Evolutionary conservation across 805 yeast species (phyloP).

Genomic region (Saccharomycopsis schoenii): DNA sequence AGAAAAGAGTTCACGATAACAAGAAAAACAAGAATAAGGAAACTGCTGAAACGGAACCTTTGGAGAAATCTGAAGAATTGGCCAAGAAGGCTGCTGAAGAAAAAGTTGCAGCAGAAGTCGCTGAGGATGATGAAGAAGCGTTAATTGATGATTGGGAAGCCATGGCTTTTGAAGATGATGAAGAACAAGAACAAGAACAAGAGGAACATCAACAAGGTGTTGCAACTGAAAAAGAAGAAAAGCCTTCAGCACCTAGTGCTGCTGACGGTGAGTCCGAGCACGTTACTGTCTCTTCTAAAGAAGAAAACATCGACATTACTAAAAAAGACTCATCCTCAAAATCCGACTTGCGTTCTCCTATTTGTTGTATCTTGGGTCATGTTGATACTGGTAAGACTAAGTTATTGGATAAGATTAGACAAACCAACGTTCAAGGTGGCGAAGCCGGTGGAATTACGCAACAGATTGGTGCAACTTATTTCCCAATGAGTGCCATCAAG

Average conservation of each 20-base stretch:
- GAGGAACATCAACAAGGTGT: no score
- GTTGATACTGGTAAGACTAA: constrained; percentile 99
- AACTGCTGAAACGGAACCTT: constrained; percentile 24
- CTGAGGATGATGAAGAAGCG: constrained; percentile 35
- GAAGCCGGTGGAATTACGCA: constrained; percentile 99
- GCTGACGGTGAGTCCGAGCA: constrained; percentile 26
- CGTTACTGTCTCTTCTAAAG: constrained; percentile 18
- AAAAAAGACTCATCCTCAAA: constrained; percentile 23
- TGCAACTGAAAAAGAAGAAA: constrained; percentile 21
- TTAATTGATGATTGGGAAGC: constrained; percentile 84
- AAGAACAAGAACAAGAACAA: constrained; percentile 18
- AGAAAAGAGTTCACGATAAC: constrained; percentile 61
- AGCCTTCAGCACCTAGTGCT: constrained; percentile 26
- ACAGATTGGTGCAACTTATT: constrained; percentile 99
- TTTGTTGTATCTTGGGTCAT: constrained; percentile 98
- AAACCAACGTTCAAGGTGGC: constrained; percentile 98
- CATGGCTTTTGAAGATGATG: constrained; percentile 46
- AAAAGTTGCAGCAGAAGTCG: constrained; percentile 19
- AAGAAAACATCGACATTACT: constrained; percentile 18
- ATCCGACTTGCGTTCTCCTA: constrained; percentile 86
- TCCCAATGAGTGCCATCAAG: constrained; percentile 92
- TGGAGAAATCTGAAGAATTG: constrained; percentile 18
- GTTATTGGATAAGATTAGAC: constrained; percentile 92
- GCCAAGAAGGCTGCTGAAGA: constrained; percentile 24
- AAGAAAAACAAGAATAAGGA: constrained; percentile 43